A percentile compares a stretch with the other conserved stretches of the same genome.
These are phyloP conservation scores for Castanopsis chinensis DNA, from an alignment of 306 rosid species.

Conservation along the genomic window DNA sequence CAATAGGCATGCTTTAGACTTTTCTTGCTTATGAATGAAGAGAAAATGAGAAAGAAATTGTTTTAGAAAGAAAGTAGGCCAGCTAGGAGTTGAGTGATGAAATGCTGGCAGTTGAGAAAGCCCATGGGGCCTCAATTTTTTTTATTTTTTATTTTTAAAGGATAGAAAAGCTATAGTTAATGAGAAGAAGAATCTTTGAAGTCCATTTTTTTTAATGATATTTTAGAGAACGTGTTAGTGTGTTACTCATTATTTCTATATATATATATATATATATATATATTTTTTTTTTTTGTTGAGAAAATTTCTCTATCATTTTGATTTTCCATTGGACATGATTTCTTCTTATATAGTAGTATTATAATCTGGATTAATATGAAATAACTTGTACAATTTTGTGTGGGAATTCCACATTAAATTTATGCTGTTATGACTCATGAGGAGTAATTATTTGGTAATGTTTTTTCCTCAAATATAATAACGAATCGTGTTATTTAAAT, in stretches of 20 bases:
- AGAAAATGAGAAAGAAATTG: background rate
- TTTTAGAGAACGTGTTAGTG: background rate
- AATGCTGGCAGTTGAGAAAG: constrained; percentile 31
- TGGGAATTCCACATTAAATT: too few species aligned
- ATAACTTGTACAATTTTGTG: too few species aligned
- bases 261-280: too few species aligned
- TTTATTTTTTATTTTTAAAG: too few species aligned
- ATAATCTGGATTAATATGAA: background rate
- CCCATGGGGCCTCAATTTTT: background rate
- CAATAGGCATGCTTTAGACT: background rate
- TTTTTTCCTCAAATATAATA: too few species aligned
- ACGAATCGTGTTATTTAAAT: too few species aligned
- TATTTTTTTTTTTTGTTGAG: too few species aligned
- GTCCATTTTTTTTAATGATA: background rate
- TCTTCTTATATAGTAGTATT: background rate
- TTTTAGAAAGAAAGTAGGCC: constrained; percentile 23
- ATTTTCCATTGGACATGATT: background rate
- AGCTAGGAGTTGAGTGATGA: constrained; percentile 25
- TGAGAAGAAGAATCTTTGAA: background rate
- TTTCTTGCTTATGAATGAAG: constrained; percentile 7
- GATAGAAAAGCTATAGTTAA: background rate
- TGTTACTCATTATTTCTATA: constrained; percentile 11
- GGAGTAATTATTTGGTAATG: too few species aligned
- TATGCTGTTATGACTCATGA: too few species aligned
- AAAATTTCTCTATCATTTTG: background rate